Conservation (phyloP, 75 land plant genomes). For the Selaginella tamariscina region DNA sequence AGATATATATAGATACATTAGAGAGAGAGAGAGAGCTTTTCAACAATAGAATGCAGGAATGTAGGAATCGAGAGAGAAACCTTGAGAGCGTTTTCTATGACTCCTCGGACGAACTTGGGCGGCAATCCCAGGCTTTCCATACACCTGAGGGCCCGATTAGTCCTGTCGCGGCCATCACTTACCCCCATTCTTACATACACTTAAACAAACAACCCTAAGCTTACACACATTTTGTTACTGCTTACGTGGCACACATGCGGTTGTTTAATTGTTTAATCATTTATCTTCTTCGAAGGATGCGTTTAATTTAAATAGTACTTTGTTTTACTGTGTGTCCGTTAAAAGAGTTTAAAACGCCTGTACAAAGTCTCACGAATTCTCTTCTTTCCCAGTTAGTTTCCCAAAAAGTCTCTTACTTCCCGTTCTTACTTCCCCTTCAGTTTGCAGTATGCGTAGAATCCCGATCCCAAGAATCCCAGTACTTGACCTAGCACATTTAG, state of each 20-base stretch:
- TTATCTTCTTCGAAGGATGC: not conserved
- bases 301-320: not conserved
- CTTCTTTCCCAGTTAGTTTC: constrained; percentile 16
- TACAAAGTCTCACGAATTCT: constrained; percentile 2
- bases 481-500: constrained; percentile 75
- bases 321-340: not conserved
- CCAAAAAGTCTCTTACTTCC: constrained; percentile 12
- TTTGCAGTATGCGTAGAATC: constrained; percentile 10
- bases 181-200: not conserved
- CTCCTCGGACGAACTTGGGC: not conserved
- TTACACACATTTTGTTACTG: no score
- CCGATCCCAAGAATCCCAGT: constrained; percentile 30
- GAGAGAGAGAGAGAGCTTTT: no score
- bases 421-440: not conserved
- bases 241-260: no score
- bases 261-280: not conserved
- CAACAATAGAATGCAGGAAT: no score
- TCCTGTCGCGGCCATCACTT: not conserved
- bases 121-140: not conserved
- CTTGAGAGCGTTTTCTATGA: not conserved
- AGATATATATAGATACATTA: not conserved
- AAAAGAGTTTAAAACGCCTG: not conserved
- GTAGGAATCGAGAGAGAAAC: no score
- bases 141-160: not conserved
- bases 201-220: not conserved